A percentile compares a stretch with the other conserved stretches of the same genome.
phyloP scores from a whole-genome alignment of 768 basidiomycete genomes.

The Dendrothele bispora region DNA sequence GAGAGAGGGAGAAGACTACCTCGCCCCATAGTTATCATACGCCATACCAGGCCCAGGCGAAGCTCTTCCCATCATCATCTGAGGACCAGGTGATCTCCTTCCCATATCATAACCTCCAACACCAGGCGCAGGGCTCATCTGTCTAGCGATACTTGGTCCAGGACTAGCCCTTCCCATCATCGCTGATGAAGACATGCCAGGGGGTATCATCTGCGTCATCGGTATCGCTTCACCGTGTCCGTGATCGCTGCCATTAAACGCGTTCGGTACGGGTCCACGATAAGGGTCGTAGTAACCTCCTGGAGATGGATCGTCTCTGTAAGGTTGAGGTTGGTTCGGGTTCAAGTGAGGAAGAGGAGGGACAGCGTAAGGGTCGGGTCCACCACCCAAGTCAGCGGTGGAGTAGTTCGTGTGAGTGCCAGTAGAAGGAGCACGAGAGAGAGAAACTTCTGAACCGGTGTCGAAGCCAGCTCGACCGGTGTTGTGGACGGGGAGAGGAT shows the following conservation, averaged over 20 bases:
- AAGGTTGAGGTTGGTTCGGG: slow-evolving; percentile 61
- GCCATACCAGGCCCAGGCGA: slow-evolving; percentile 50
- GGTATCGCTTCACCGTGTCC: slow-evolving; percentile 57
- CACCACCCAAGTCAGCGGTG: slow-evolving; percentile 45
- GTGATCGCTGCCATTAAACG: slow-evolving; percentile 42
- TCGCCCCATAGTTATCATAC: slow-evolving; percentile 35
- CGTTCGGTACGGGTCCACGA: slow-evolving; percentile 68
- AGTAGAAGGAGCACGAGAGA: slow-evolving; percentile 50
- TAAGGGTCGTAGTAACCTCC: slow-evolving; percentile 77
- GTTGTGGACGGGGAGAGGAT: slow-evolving; percentile 66
- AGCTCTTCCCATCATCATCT: slow-evolving; percentile 34
- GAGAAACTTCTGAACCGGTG: slow-evolving; percentile 57
- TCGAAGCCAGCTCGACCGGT: slow-evolving; percentile 77
- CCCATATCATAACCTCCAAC: slow-evolving; percentile 13
- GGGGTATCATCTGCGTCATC: slow-evolving; percentile 81
- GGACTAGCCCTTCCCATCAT: slow-evolving; percentile 33
- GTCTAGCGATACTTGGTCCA: slow-evolving; percentile 32
- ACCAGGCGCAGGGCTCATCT: slow-evolving; percentile 21
- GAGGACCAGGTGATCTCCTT: slow-evolving; percentile 37
- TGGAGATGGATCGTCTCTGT: slow-evolving; percentile 65
- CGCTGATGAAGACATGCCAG: slow-evolving; percentile 35
- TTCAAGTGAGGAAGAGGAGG: slow-evolving; percentile 82
- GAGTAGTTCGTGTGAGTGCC: slow-evolving; percentile 44
- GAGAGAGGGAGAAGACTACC: no score
- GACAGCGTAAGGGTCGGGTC: slow-evolving; percentile 77